Percentiles rank a stretch among this genome's conserved stretches.
Conservation (phyloP, 2,329 filamentous ascomycete species). For the Aspergillus nomiae region DNA sequence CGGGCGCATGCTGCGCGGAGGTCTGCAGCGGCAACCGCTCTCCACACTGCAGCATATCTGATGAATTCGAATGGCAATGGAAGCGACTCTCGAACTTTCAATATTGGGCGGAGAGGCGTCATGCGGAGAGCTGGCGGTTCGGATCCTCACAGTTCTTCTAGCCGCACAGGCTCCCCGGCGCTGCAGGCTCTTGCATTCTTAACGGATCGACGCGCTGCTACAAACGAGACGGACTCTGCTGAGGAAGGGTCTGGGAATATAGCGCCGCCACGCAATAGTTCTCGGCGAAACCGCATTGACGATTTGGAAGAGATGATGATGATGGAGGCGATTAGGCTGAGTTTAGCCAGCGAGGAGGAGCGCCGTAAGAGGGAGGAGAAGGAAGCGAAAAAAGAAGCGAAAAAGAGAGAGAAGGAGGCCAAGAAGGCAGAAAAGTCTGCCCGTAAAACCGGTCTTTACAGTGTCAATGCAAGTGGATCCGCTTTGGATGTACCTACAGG, state of each 20-base stretch:
- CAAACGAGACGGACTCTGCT: slow-evolving; percentile 39
- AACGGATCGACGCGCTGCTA: slow-evolving; percentile 43
- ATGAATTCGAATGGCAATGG: slow-evolving; percentile 61
- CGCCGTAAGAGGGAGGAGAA: slow-evolving; percentile 84
- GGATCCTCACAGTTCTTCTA: slow-evolving; percentile 34
- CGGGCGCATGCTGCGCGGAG: slow-evolving; percentile 81
- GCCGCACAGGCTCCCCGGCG: slow-evolving; percentile 41
- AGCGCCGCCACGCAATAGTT: slow-evolving; percentile 51
- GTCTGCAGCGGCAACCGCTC: slow-evolving; percentile 87
- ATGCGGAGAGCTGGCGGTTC: slow-evolving; percentile 44
- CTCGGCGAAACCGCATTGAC: slow-evolving; percentile 68
- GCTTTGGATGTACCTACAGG: slow-evolving; percentile 53
- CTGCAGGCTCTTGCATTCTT: slow-evolving; percentile 51
- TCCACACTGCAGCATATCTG: slow-evolving; percentile 93
- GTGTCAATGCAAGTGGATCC: slow-evolving; percentile 62
- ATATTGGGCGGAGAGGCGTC: slow-evolving; percentile 58
- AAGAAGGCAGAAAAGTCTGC: slow-evolving; percentile 71
- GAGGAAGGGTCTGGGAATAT: slow-evolving; percentile 37
- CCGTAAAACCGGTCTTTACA: slow-evolving; percentile 62
- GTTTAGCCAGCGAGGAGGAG: slow-evolving; percentile 90
- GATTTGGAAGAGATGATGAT: slow-evolving; percentile 99
- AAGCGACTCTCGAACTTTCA: slow-evolving; percentile 54
- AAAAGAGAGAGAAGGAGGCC: slow-evolving; percentile 81
- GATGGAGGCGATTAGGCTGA: slow-evolving; percentile 90
- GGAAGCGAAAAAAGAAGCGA: slow-evolving; percentile 77